A percentile compares a stretch with the other conserved stretches of the same genome.
These are phyloP conservation scores for Fusarium heterosporum DNA, from an alignment of 2,329 filamentous ascomycete species.

Conservation along the genomic window DNA sequence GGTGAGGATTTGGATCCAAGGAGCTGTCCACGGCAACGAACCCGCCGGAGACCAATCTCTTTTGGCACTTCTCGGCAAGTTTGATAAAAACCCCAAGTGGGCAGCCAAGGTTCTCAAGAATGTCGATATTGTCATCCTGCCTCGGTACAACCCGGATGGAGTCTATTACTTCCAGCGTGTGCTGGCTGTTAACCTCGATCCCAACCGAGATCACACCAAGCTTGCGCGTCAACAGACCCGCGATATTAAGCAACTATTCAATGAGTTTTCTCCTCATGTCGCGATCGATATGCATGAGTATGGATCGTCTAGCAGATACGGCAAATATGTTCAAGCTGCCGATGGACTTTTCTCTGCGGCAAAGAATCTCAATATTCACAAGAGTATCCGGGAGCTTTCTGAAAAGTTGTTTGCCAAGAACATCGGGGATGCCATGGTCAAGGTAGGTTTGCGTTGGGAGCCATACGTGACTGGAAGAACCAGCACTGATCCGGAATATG, in stretches of 20 bases:
- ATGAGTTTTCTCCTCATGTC: slow-evolving; percentile 47
- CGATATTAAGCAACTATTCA: slow-evolving; percentile 47
- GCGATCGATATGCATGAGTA: slow-evolving; percentile 52
- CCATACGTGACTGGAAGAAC: slow-evolving; percentile 46
- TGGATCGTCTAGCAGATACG: slow-evolving; percentile 35
- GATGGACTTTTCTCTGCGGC: slow-evolving; percentile 51
- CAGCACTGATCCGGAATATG: slow-evolving; percentile 26
- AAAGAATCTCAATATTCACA: slow-evolving; percentile 52
- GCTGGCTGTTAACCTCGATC: slow-evolving; percentile 48
- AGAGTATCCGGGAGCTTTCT: slow-evolving; percentile 45
- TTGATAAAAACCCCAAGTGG: slow-evolving; percentile 48
- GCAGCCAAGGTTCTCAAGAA: slow-evolving; percentile 45
- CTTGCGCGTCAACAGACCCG: slow-evolving; percentile 50
- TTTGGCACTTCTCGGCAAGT: slow-evolving; percentile 48
- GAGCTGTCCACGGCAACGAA: slow-evolving; percentile 51
- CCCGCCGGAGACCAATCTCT: slow-evolving; percentile 50
- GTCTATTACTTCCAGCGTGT: slow-evolving; percentile 51
- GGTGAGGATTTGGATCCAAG: slow-evolving; percentile 50
- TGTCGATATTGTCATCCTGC: slow-evolving; percentile 48
- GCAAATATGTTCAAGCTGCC: slow-evolving; percentile 42
- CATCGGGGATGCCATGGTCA: slow-evolving; percentile 48
- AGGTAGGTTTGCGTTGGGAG: slow-evolving; percentile 46
- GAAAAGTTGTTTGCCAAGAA: slow-evolving; percentile 48
- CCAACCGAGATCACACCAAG: slow-evolving; percentile 52
- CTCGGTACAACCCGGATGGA: slow-evolving; percentile 52